Base-by-base conservation (phyloP, 1,139 yeast genomes). In the Entelexis sorbosivorans region DNA sequence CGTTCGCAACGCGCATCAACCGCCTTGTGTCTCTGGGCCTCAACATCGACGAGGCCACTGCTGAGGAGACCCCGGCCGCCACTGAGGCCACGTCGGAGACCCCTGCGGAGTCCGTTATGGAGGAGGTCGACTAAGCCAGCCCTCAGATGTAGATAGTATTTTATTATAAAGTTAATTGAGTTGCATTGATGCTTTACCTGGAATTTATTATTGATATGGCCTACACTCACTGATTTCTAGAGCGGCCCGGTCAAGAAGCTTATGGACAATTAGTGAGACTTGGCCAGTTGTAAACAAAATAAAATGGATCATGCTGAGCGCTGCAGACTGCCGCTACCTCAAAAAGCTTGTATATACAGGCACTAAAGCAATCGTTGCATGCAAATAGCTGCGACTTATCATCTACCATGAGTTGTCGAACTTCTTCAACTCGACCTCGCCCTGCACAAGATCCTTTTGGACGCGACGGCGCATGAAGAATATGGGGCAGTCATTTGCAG, bases 1-100 rank as follows among this genome's bases (percentile, higher is more conserved):
- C 95, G 55, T 91, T 91, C 69, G 97, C 99, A 64, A 76, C 85
- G 66, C 88, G 99, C 81, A 91, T 91, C 74, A 91, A 91, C 82
- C 86, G 97, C 75, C 82, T 91, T 74, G 89, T 91, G 67, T 86
- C 97, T 56, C 82, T 91, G 67, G 99, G 99, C 71, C 84, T 91
- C 71, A 89, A 91, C 82, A 88, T 91, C 67, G 98, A 91, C 65
- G 97, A 89, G 71, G 76, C 70, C 58, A 77, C 70, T 45, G 75
- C 68, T 54, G 77, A 71, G 59, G 75, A 70, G 60, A 66, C 72
- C 56, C 67, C 70, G 49, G 71, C 78, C 58, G 68, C 79, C 52
- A 76, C 77, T 58, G 69, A 80, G 58, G 69, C 79, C 57, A 83
- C 77, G 61, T 79, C 74, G 57, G 79, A 79, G 64, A 82, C 78